These are phyloP conservation scores for Corinectria fuckeliana DNA, from an alignment of 2,329 filamentous ascomycete species.

Conservation along the genomic window DNA sequence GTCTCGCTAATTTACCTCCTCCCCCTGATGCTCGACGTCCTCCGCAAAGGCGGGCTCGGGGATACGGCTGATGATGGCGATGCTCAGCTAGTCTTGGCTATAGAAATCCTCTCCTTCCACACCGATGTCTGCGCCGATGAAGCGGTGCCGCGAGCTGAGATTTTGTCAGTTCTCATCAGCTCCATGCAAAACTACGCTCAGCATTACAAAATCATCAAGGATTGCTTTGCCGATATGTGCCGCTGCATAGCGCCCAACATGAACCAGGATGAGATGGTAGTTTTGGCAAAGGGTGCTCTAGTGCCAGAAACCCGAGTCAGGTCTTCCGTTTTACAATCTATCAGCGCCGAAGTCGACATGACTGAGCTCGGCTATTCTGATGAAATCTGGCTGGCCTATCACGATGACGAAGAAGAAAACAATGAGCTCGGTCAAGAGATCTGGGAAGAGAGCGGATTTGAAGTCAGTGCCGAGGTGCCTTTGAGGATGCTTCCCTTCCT, in stretches of 20 bases:
- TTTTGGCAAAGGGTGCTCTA: conserved; percentile 79
- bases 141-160: conserved; percentile 75
- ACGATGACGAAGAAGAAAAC: conserved; percentile 91
- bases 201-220: conserved; percentile 94
- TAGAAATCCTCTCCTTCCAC: conserved; percentile 90
- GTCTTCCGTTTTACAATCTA: conserved; percentile 84
- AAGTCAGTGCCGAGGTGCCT: conserved; percentile 70
- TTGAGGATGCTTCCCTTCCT: conserved; percentile 78
- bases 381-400: conserved; percentile 91
- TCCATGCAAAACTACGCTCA: conserved; percentile 90
- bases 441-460: conserved; percentile 91
- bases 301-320: conserved; percentile 82
- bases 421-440: conserved; percentile 82
- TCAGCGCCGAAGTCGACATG: conserved; percentile 90
- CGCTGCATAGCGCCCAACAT: conserved; percentile 87
- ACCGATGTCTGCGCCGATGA: conserved; percentile 78
- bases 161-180: conserved; percentile 74
- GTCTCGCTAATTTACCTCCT: conserved; percentile 88
- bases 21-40: conserved; percentile 79
- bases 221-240: conserved; percentile 86
- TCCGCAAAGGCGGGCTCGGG: conserved; percentile 81
- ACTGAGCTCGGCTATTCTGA: conserved; percentile 85
- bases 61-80: conserved; percentile 78
- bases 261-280: conserved; percentile 70
- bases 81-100: conserved; percentile 85